Conservation (phyloP, 352 stramenopile genomes). For the Achlya hypogyna region DNA sequence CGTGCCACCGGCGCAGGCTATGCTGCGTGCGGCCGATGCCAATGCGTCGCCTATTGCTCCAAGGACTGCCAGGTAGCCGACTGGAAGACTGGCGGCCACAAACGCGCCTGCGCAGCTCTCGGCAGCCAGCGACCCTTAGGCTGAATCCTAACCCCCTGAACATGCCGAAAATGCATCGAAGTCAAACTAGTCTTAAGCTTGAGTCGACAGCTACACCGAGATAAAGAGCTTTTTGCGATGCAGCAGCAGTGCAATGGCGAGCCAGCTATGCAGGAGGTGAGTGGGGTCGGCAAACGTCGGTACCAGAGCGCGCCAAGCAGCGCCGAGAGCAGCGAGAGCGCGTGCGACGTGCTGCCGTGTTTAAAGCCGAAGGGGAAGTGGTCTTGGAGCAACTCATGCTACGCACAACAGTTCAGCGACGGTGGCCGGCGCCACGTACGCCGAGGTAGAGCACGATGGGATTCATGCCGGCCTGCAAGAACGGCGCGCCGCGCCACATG, state of each 20-base stretch:
- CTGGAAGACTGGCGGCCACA: constrained; percentile 27
- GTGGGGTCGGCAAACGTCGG: background rate
- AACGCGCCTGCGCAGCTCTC: background rate
- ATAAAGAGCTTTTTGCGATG: constrained; percentile 1
- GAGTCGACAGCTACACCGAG: background rate
- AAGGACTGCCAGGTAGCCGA: constrained; percentile 42
- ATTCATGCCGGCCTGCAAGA: constrained; percentile 50
- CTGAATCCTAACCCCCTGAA: too few species aligned
- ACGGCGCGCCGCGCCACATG: constrained; percentile 26
- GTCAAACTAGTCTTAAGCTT: background rate
- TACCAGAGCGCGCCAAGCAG: background rate
- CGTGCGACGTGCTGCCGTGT: background rate
- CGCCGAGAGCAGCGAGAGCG: background rate
- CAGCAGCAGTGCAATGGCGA: constrained; percentile 4
- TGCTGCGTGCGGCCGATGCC: constrained; percentile 35
- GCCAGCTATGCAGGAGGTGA: background rate
- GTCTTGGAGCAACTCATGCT: constrained; percentile 17
- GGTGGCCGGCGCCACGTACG: constrained; percentile 26
- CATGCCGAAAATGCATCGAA: too few species aligned
- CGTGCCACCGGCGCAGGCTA: background rate
- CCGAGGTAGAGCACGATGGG: constrained; percentile 63
- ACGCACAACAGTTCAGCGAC: background rate
- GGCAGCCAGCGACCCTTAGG: too few species aligned
- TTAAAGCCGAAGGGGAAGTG: constrained; percentile 23
- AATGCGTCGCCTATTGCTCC: constrained; percentile 51